phyloP scores from a whole-genome alignment of 768 basidiomycete genomes.

The Rhizopogon roseolus region DNA sequence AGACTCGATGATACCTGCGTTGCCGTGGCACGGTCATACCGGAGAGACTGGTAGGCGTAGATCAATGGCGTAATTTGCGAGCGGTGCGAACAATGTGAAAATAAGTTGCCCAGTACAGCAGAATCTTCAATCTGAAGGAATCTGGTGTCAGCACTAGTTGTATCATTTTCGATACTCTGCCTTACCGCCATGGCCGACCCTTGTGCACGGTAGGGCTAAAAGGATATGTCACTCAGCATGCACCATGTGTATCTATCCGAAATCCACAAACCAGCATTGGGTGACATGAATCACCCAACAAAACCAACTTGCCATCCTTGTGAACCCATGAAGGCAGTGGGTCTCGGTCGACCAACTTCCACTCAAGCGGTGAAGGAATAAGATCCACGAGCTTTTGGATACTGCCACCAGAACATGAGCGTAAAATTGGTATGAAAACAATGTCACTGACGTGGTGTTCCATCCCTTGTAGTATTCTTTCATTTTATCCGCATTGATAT shows the following conservation, averaged over 20 bases:
- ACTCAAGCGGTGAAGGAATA: constrained; percentile 41
- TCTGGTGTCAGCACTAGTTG: constrained; percentile 4
- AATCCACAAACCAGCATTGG: constrained; percentile 40
- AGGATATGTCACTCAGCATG: neutral
- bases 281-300: constrained; percentile 55
- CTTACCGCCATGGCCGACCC: constrained; percentile 52
- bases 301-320: constrained; percentile 32
- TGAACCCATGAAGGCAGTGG: constrained; percentile 49
- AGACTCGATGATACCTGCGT: constrained; percentile 48
- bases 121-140: constrained; percentile 28
- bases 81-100: constrained; percentile 40
- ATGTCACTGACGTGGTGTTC: constrained; percentile 38
- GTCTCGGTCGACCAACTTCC: constrained; percentile 43
- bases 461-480: constrained; percentile 40
- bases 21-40: constrained; percentile 42
- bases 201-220: constrained; percentile 48
- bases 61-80: constrained; percentile 44
- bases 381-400: constrained; percentile 41
- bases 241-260: neutral
- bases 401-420: constrained; percentile 17
- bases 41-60: constrained; percentile 47
- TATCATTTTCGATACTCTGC: neutral
- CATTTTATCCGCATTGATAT: constrained; percentile 44
- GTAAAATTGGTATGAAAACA: neutral
- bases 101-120: constrained; percentile 40